Evolutionary conservation across 2,329 filamentous ascomycete genomes (phyloP).

Genomic region (Dactylellina leptospora): DNA sequence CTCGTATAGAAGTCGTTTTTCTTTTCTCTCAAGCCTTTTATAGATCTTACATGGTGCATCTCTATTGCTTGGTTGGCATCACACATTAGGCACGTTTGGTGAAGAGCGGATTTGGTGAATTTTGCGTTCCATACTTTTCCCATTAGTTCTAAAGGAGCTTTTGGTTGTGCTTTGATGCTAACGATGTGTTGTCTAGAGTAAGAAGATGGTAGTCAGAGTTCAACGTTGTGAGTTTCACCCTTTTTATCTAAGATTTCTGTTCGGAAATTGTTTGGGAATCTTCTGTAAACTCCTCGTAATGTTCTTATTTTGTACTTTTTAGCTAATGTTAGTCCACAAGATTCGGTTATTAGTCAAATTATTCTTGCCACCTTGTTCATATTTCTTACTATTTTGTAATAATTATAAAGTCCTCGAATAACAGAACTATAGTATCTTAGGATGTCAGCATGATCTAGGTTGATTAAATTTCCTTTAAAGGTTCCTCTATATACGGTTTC

Average conservation of each 20-base stretch:
- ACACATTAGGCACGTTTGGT: neutral
- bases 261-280: slow-evolving; percentile 1
- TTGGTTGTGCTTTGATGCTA: neutral
- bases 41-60: neutral
- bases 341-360: slow-evolving; percentile 4
- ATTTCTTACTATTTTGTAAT: slow-evolving; percentile 4
- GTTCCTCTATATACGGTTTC: neutral
- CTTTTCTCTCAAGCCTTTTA: neutral
- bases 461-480: neutral
- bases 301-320: slow-evolving; percentile 7
- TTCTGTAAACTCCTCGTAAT: neutral
- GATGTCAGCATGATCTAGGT: neutral
- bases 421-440: neutral
- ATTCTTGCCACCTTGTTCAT: neutral
- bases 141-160: neutral
- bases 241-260: too few species aligned
- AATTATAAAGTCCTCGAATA: slow-evolving; percentile 1
- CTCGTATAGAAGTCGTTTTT: neutral
- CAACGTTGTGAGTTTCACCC: neutral
- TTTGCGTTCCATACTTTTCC: neutral
- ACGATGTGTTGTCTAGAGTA: neutral
- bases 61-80: neutral
- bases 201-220: neutral
- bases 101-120: neutral
- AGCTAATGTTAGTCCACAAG: neutral